Evolutionary conservation across 2,329 filamentous ascomycete species (phyloP).

Genomic region (Emergomyces pasteurianus): DNA sequence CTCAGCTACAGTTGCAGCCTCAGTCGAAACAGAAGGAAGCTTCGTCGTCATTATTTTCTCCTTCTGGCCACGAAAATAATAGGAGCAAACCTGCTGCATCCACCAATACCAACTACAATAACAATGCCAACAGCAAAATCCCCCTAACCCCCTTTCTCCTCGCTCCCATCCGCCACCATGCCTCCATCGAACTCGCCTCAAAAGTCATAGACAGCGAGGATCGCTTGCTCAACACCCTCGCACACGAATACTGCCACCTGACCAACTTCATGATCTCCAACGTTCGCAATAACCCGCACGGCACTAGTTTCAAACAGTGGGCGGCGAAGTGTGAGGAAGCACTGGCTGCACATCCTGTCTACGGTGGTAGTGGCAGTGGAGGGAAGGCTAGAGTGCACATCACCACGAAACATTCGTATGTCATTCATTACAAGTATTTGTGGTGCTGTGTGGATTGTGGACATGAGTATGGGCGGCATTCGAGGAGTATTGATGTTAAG

Average conservation of each 20-base stretch:
- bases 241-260: conserved; percentile 93
- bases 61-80: neutral
- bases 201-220: conserved; percentile 73
- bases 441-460: conserved; percentile 66
- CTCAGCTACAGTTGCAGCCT: neutral
- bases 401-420: conserved; percentile 80
- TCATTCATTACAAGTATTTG: conserved; percentile 83
- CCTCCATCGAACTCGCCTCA: conserved; percentile 74
- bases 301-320: conserved; percentile 72
- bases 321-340: conserved; percentile 27
- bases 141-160: conserved; percentile 7
- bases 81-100: neutral
- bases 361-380: conserved; percentile 40
- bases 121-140: neutral
- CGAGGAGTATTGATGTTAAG: conserved; percentile 64
- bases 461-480: conserved; percentile 69
- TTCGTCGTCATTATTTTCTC: neutral
- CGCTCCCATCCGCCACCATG: conserved; percentile 40
- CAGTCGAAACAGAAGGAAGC: neutral
- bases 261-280: conserved; percentile 80
- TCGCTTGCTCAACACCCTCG: conserved; percentile 77
- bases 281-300: conserved; percentile 66
- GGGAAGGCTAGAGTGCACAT: conserved; percentile 38
- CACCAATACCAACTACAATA: neutral
- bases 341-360: conserved; percentile 39